Percentiles rank a stretch among this genome's conserved stretches.
Conservation (phyloP, 495 filamentous ascomycete genomes). For the Tuber melanosporum region DNA sequence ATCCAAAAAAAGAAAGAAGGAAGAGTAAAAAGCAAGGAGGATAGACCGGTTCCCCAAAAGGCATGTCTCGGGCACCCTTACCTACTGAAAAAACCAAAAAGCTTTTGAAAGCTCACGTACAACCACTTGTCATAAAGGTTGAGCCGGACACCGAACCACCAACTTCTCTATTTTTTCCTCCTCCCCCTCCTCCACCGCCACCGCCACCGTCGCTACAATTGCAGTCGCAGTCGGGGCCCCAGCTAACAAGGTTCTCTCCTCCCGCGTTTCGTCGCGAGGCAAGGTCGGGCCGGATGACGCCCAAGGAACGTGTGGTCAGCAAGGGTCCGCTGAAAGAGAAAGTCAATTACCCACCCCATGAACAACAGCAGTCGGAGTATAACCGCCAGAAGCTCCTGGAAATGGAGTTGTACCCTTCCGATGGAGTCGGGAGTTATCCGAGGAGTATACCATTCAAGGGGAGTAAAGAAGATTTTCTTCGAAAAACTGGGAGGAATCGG, state of each 20-base stretch:
- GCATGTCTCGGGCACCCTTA: not conserved
- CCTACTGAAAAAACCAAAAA: not conserved
- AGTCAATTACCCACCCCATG: constrained; percentile 36
- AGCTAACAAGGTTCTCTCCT: not conserved
- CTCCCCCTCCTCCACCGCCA: not conserved
- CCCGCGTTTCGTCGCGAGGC: constrained; percentile 14
- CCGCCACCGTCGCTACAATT: not conserved
- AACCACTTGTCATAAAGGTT: constrained; percentile 16
- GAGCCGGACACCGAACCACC: constrained; percentile 18
- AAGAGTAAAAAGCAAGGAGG: not conserved
- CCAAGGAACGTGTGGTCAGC: constrained; percentile 23
- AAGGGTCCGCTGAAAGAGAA: constrained; percentile 36
- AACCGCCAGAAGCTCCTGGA: constrained; percentile 48
- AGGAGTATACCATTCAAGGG: constrained; percentile 89
- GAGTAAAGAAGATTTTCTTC: constrained; percentile 78
- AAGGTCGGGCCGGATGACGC: not conserved
- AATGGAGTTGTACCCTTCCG: constrained; percentile 59
- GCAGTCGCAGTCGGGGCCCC: not conserved
- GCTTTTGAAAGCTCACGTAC: not conserved
- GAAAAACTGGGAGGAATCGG: constrained; percentile 75
- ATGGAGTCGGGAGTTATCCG: constrained; percentile 60
- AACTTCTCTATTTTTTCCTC: constrained; percentile 2
- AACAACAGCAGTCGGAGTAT: constrained; percentile 29
- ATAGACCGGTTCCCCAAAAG: not conserved
- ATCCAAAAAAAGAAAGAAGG: not conserved